These are phyloP conservation scores for Schwanniomyces yamadae DNA, from an alignment of 805 yeast genomes.

Conservation along the genomic window DNA sequence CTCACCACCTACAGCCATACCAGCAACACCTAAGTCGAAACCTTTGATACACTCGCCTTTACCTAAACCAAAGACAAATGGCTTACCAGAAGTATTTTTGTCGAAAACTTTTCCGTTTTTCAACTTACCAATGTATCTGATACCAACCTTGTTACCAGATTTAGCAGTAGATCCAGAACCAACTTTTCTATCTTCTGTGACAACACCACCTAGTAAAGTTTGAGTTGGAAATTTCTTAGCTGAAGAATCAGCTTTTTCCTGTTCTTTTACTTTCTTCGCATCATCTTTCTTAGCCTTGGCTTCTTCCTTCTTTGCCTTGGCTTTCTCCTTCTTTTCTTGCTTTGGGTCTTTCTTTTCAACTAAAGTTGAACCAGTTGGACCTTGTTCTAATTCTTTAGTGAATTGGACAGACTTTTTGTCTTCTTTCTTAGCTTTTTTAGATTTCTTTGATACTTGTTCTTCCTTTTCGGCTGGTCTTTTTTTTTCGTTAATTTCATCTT, in stretches of 20 bases:
- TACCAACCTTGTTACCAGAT: conserved; percentile 86
- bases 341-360: conserved; percentile 23
- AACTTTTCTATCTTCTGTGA: conserved; percentile 84
- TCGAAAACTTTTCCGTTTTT: conserved; percentile 95
- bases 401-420: conserved; percentile 80
- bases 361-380: conserved; percentile 66
- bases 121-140: conserved; percentile 96
- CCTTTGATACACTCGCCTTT: conserved; percentile 98
- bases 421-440: conserved; percentile 39
- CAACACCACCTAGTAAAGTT: conserved; percentile 89
- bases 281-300: conserved; percentile 26
- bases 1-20: conserved; percentile 99
- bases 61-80: conserved; percentile 87
- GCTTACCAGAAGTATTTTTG: conserved; percentile 96
- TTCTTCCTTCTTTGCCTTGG: conserved; percentile 28
- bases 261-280: conserved; percentile 23
- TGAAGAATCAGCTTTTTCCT: conserved; percentile 12
- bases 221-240: conserved; percentile 59
- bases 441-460: conserved; percentile 21
- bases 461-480: conserved; percentile 35
- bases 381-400: conserved; percentile 88
- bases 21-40: conserved; percentile 98
- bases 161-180: conserved; percentile 91
- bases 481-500: conserved; percentile 37
- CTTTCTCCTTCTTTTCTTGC: conserved; percentile 24